These are phyloP conservation scores for Aspergillus sp. DNA, from an alignment of 2,329 filamentous ascomycete genomes.

Conservation along the genomic window DNA sequence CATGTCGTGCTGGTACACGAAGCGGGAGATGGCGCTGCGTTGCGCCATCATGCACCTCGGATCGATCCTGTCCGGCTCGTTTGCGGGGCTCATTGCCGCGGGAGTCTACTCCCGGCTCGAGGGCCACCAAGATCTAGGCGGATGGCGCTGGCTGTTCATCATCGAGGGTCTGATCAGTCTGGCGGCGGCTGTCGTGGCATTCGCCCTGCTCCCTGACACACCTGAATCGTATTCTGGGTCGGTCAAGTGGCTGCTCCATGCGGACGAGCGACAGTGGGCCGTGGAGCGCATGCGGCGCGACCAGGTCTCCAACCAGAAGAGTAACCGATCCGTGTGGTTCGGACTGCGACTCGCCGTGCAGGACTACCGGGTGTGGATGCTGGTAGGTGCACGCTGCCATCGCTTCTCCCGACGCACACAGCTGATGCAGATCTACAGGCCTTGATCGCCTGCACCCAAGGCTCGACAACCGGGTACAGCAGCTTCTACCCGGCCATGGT, in stretches of 20 bases:
- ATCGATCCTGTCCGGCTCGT: constrained; percentile 13
- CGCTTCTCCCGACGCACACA: too few relatives aligned
- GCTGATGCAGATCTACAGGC: neutral
- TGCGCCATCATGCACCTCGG: constrained; percentile 15
- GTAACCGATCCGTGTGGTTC: neutral
- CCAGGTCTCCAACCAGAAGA: constrained; percentile 1
- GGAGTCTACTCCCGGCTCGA: constrained; percentile 13
- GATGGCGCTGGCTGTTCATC: constrained; percentile 56
- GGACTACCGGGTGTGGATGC: neutral
- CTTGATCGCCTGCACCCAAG: neutral
- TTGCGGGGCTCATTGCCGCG: constrained; percentile 16
- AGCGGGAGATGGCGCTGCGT: constrained; percentile 51
- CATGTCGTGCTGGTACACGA: constrained; percentile 66
- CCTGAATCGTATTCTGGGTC: neutral
- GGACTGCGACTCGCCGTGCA: neutral
- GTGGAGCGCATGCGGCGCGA: neutral
- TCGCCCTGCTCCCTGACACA: constrained; percentile 35
- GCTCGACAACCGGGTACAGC: neutral
- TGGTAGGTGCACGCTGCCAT: neutral
- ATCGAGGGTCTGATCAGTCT: constrained; percentile 53
- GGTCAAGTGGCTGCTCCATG: neutral
- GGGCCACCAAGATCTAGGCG: constrained; percentile 7
- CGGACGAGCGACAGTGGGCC: neutral
- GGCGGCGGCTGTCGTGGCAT: constrained; percentile 37
- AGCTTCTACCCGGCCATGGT: constrained; percentile 1